Evolutionary conservation across 2,329 filamentous ascomycete genomes (phyloP).

Genomic region (Penicillium sp.): DNA sequence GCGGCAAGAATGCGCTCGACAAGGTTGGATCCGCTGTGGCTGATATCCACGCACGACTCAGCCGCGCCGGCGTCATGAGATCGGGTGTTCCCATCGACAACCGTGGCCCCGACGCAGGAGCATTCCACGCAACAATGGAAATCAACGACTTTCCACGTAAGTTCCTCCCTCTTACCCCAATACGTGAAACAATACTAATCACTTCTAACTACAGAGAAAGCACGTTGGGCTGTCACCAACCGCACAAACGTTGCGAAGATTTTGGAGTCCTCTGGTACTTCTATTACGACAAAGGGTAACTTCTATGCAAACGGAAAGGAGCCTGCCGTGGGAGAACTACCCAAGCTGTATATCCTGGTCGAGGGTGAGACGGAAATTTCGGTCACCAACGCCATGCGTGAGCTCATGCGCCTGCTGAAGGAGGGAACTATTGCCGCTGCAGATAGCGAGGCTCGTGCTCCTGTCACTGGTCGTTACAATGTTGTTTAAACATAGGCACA

Average conservation of each 20-base stretch:
- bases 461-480: slow-evolving; percentile 79
- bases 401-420: slow-evolving; percentile 82
- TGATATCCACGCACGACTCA: slow-evolving; percentile 86
- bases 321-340: slow-evolving; percentile 70
- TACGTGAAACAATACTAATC: slow-evolving; percentile 8
- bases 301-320: slow-evolving; percentile 85
- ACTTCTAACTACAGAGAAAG: slow-evolving; percentile 65
- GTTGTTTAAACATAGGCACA: slow-evolving; percentile 61
- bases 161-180: slow-evolving; percentile 25
- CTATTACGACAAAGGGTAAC: slow-evolving; percentile 94
- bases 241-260: slow-evolving; percentile 98
- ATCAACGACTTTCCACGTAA: slow-evolving; percentile 96
- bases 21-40: slow-evolving; percentile 88
- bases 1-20: slow-evolving; percentile 69
- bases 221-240: slow-evolving; percentile 97
- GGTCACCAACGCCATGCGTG: slow-evolving; percentile 85
- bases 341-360: slow-evolving; percentile 97
- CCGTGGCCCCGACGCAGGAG: slow-evolving; percentile 94
- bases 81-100: slow-evolving; percentile 96
- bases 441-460: slow-evolving; percentile 79
- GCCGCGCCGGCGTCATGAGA: slow-evolving; percentile 84
- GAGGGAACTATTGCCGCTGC: slow-evolving; percentile 89
- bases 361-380: slow-evolving; percentile 95
- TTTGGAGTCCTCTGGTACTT: slow-evolving; percentile 88
- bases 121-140: slow-evolving; percentile 94